Conservation (phyloP, 140 eudicot species). For the Bidens hawaiensis region DNA sequence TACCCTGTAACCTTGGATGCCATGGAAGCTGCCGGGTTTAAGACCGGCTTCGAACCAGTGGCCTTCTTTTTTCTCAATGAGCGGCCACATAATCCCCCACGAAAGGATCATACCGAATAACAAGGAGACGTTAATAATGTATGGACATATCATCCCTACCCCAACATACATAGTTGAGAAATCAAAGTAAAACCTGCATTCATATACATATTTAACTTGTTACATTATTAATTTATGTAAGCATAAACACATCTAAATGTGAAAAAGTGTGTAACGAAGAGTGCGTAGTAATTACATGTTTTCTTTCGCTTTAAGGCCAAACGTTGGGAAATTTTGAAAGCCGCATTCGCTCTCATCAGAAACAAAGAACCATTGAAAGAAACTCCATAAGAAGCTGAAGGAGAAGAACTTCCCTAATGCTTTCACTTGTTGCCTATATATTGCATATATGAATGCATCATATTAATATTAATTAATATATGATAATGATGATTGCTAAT, state of each 20-base stretch:
- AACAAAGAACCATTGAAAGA: conserved; percentile 66
- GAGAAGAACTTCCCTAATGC: conserved; percentile 43
- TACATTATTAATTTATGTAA: no score
- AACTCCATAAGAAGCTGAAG: conserved; percentile 50
- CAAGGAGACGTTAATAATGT: conserved; percentile 61
- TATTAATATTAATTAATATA: background rate
- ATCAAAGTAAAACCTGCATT: conserved; percentile 73
- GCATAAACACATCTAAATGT: no score
- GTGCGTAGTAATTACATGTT: conserved; percentile 28
- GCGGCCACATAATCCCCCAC: conserved; percentile 96
- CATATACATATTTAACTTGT: no score
- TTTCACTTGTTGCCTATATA: conserved; percentile 58
- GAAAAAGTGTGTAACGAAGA: no score
- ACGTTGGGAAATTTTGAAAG: conserved; percentile 55
- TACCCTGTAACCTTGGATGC: conserved; percentile 82
- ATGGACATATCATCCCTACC: conserved; percentile 88
- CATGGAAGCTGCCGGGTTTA: conserved; percentile 41
- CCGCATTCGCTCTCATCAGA: conserved; percentile 48
- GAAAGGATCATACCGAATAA: conserved; percentile 76
- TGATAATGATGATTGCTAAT: background rate
- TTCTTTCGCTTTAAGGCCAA: conserved; percentile 49
- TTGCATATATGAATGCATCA: background rate
- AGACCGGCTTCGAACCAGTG: conserved; percentile 49
- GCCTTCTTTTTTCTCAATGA: conserved; percentile 52
- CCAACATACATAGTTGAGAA: conserved; percentile 81